Conservation (phyloP, 805 yeast species). For the Candida sithepensis region DNA sequence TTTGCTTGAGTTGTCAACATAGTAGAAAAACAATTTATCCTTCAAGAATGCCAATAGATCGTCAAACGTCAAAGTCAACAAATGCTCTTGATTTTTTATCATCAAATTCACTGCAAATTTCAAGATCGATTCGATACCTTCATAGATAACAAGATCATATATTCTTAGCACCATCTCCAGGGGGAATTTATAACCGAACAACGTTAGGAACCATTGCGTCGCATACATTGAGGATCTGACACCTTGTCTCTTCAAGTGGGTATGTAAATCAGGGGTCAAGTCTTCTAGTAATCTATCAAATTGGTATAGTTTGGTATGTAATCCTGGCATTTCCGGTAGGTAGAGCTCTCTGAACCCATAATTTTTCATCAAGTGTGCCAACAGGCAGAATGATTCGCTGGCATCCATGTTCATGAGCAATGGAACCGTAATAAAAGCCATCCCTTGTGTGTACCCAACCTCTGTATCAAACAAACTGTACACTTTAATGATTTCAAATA, state of each 20-base stretch:
- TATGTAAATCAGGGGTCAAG: conserved; percentile 62
- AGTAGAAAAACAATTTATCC: conserved; percentile 71
- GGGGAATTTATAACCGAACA: conserved; percentile 94
- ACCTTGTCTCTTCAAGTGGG: conserved; percentile 82
- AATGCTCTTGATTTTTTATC: conserved; percentile 57
- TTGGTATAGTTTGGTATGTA: conserved; percentile 80
- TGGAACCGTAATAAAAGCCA: conserved; percentile 92
- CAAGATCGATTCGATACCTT: conserved; percentile 84
- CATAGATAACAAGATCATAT: conserved; percentile 83
- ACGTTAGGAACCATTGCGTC: conserved; percentile 94
- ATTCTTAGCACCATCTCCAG: conserved; percentile 82
- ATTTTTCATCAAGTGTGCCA: conserved; percentile 78
- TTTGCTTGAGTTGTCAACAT: conserved; percentile 39
- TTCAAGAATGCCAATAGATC: conserved; percentile 72
- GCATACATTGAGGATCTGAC: conserved; percentile 94
- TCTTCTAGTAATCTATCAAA: conserved; percentile 87
- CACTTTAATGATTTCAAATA: conserved; percentile 74
- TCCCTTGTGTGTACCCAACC: conserved; percentile 97
- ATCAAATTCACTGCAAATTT: conserved; percentile 82
- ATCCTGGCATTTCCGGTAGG: conserved; percentile 90
- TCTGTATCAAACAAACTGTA: conserved; percentile 85
- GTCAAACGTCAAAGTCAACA: conserved; percentile 70
- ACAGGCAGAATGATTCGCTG: conserved; percentile 77
- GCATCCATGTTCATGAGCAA: conserved; percentile 76
- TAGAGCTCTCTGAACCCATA: conserved; percentile 78